Evolutionary conservation across 2,329 filamentous ascomycete genomes (phyloP), one percentile per base, ranked within the genome.

Genomic region (Fusarium liriodendri): DNA sequence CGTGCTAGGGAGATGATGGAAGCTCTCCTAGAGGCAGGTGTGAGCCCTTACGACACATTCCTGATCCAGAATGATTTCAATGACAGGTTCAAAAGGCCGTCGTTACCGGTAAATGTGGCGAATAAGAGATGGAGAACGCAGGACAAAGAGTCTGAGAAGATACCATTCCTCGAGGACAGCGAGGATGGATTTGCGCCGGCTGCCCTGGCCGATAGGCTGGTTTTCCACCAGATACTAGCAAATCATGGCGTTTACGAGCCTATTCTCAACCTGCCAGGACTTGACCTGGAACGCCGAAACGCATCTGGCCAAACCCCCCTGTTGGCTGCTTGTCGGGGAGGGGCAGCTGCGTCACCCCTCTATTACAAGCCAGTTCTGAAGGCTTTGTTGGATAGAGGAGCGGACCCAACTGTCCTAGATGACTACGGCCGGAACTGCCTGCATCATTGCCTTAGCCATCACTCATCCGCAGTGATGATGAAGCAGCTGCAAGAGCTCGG

Each of bases 221-320:
- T 75, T 6, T 22, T 42, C 9, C 74, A 76, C 37, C 38, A 71
- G 27, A 47, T 75, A 8, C 38, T 76, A 3, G 62, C 50, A 11
- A 22, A 18, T 13, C 9, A 38, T 29, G 13, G 47, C 32, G 4
- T 52, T n/a, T 67, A 38, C 22, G 38, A 61, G 20, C 72, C 72
- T 2, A 64, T 76, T 6, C 27, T 76, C 6, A 67, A 70, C 3
- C 20, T 69, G 5, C 61, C 54, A 2, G 55, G 40, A 32, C 64
- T 76, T 29, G 62, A 76, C 11, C 37, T 70, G 25, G 69, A 75
- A 35, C 54, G 42, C 8, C 62, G 66, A 20, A 68, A 74, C 37
- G 25, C 18, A 11, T 59, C 55, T 50, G 70, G 72, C 18, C 57
- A 54, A 29, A 73, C 72, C 3, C 64, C 66, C 32, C 55, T 76